Evolutionary conservation across 2,329 filamentous ascomycete species (phyloP).

Genomic region (Paecilomyces dactylethromorphus): DNA sequence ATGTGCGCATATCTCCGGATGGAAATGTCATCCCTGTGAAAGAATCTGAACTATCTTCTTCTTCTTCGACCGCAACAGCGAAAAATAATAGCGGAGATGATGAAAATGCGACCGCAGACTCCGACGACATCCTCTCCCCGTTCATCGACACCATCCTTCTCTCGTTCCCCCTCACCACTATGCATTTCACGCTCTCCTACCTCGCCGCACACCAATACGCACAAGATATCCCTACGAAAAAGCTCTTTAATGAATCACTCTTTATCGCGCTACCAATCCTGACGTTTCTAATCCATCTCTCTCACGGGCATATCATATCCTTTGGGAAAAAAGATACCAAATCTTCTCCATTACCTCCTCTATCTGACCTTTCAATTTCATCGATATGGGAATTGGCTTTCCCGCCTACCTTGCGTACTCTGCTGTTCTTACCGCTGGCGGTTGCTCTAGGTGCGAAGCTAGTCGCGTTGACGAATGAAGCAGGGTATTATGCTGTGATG

Average conservation of each 20-base stretch:
- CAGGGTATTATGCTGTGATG: conserved; percentile 82
- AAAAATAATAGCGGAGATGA: background rate
- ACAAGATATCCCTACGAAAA: conserved; percentile 25
- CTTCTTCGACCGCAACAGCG: conserved; percentile 1
- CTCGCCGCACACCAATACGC: conserved; percentile 43
- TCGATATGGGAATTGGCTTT: background rate
- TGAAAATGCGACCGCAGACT: conserved; percentile 4
- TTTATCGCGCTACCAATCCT: conserved; percentile 36
- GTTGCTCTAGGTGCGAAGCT: conserved; percentile 63
- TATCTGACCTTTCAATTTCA: conserved; percentile 13
- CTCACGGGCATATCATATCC: conserved; percentile 38
- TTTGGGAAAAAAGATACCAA: conserved; percentile 11
- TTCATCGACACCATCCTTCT: conserved; percentile 39
- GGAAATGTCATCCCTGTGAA: background rate
- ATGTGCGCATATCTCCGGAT: background rate
- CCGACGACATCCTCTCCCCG: conserved; percentile 15
- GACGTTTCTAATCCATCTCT: conserved; percentile 37
- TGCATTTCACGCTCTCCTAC: conserved; percentile 40
- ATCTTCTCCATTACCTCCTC: conserved; percentile 8
- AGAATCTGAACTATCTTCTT: conserved; percentile 2
- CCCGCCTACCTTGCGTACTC: conserved; percentile 21
- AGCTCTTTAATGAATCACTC: conserved; percentile 28
- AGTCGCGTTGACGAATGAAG: conserved; percentile 71
- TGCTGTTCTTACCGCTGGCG: conserved; percentile 27
- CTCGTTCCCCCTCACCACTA: conserved; percentile 34